These are phyloP conservation scores for Mucor racemosus DNA, from an alignment of 371 early-diverging fungal genomes.

Conservation along the genomic window DNA sequence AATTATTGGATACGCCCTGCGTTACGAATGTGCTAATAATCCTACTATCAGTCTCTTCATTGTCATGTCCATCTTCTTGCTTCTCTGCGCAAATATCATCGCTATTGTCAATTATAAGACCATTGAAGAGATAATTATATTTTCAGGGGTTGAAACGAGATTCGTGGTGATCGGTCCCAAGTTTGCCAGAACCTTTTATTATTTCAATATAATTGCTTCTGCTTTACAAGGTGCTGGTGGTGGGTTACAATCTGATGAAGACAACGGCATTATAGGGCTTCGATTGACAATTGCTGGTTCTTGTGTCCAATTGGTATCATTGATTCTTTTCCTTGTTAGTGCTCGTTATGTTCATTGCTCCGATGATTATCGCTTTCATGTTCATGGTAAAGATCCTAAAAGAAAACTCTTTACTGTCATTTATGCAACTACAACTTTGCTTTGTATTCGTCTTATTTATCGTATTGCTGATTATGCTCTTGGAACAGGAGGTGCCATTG, in stretches of 20 bases:
- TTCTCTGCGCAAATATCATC: slow-evolving; percentile 5
- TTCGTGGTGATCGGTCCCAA: neutral
- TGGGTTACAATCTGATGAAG: neutral
- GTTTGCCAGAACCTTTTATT: neutral
- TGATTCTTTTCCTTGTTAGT: neutral
- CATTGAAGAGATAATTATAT: neutral
- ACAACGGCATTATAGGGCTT: neutral
- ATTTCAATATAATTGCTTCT: neutral
- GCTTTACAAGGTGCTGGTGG: slow-evolving; percentile 7
- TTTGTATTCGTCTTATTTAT: slow-evolving; percentile 7
- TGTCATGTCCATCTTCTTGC: slow-evolving; percentile 11
- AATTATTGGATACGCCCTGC: slow-evolving; percentile 8
- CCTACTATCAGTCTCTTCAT: neutral
- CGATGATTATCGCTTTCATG: neutral
- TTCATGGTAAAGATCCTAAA: slow-evolving; percentile 6
- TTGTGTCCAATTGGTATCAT: neutral
- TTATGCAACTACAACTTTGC: neutral
- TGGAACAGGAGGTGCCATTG: neutral
- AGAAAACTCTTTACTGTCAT: neutral
- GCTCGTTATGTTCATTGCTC: neutral
- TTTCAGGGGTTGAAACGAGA: neutral
- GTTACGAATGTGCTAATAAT: neutral
- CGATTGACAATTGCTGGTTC: neutral
- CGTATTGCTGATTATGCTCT: neutral
- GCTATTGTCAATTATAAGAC: slow-evolving; percentile 10